phyloP scores from a whole-genome alignment of 345 rosid species.

The Xanthoceras sorbifolium region DNA sequence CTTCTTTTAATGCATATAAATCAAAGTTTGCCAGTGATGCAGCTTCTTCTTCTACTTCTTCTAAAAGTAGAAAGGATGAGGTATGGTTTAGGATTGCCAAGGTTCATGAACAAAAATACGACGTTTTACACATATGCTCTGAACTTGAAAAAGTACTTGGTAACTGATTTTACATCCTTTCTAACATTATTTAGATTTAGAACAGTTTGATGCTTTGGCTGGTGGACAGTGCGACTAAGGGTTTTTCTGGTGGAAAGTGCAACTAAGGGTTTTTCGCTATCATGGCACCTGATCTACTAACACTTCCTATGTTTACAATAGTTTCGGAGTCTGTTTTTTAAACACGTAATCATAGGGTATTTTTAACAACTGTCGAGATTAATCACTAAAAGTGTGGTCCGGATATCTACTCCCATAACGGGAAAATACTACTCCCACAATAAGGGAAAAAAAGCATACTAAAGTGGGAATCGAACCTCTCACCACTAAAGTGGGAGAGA shows the following conservation, averaged over 20 bases:
- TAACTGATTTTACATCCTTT: neutral
- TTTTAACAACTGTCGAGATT: no score
- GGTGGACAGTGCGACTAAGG: no score
- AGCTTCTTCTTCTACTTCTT: neutral
- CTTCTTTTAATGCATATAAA: no score
- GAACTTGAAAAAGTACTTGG: neutral
- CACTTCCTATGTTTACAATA: neutral
- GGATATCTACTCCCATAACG: no score
- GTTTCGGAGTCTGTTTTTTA: neutral
- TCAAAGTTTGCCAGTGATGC: neutral
- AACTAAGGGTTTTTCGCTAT: neutral
- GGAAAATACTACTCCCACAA: no score
- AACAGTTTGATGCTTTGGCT: neutral
- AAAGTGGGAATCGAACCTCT: no score
- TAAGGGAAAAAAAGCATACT: no score
- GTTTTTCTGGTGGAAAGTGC: neutral
- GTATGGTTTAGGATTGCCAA: neutral
- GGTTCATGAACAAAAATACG: neutral
- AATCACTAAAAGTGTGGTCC: no score
- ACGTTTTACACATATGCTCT: neutral
- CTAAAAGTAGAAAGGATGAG: no score
- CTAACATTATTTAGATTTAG: neutral
- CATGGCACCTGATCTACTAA: neutral
- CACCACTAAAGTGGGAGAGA: no score
- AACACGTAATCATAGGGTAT: no score